A percentile compares a stretch with the other conserved stretches of the same genome.
Evolutionary conservation across 179 eudicot genomes (phyloP).

Genomic region (Drosera spatulata): DNA sequence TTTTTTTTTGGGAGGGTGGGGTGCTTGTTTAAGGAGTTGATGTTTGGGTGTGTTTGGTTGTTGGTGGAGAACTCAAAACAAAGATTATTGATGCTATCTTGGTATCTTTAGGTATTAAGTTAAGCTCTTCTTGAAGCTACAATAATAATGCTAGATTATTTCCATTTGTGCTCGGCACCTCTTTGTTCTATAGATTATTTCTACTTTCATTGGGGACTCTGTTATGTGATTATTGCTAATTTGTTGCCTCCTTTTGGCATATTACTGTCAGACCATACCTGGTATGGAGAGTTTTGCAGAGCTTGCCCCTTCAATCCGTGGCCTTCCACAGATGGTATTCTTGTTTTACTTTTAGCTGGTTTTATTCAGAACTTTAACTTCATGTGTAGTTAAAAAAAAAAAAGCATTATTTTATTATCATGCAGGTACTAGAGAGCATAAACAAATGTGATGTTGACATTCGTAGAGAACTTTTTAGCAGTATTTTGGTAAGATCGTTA

Average conservation of each 20-base stretch:
- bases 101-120: too few relatives aligned
- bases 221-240: not conserved
- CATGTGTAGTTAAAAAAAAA: not conserved
- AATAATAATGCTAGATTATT: too few relatives aligned
- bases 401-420: not conserved
- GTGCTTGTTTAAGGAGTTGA: too few relatives aligned
- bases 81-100: too few relatives aligned
- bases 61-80: too few relatives aligned
- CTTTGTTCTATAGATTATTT: not conserved
- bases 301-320: slow-evolving; percentile 63
- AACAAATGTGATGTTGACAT: slow-evolving; percentile 96
- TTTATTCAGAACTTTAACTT: not conserved
- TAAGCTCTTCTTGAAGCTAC: too few relatives aligned
- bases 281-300: slow-evolving; percentile 82
- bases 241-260: not conserved
- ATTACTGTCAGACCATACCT: slow-evolving; percentile 65
- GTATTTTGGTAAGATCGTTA: slow-evolving; percentile 62
- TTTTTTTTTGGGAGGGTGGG: too few relatives aligned
- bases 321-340: slow-evolving; percentile 87
- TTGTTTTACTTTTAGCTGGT: slow-evolving; percentile 1
- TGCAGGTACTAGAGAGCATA: slow-evolving; percentile 93
- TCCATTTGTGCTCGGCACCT: too few relatives aligned
- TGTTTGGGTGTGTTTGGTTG: too few relatives aligned
- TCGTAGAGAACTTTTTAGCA: slow-evolving; percentile 87
- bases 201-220: not conserved